phyloP scores from a whole-genome alignment of 2,329 filamentous ascomycete genomes.

The Alternaria sp. region DNA sequence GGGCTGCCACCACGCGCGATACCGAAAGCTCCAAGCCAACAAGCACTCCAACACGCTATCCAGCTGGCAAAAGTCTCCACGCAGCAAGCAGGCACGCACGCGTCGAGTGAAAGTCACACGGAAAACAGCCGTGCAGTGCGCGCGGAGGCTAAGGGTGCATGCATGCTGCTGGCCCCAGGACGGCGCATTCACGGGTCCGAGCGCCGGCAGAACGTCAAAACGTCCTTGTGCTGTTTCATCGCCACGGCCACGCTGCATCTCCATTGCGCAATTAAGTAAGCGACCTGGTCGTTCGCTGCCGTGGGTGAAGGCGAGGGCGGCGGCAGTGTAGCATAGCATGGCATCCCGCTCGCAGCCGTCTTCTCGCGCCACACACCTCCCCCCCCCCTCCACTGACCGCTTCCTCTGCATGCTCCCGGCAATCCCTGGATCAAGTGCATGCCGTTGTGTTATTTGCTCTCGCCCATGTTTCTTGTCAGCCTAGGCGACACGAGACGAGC shows the following conservation, averaged over 20 bases:
- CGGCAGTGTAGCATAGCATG: too few species aligned
- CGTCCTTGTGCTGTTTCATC: slow-evolving; percentile 15
- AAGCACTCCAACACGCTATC: slow-evolving; percentile 22
- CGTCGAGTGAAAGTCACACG: slow-evolving; percentile 25
- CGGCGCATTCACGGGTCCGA: slow-evolving; percentile 14
- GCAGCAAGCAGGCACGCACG: slow-evolving; percentile 20
- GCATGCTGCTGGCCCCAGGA: slow-evolving; percentile 13
- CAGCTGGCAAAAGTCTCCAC: slow-evolving; percentile 26
- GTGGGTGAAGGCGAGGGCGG: too few species aligned
- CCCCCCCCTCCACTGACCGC: slow-evolving; percentile 15
- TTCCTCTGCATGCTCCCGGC: slow-evolving; percentile 15
- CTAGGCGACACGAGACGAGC: slow-evolving; percentile 19
- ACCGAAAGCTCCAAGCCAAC: too few species aligned
- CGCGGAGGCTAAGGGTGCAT: slow-evolving; percentile 14
- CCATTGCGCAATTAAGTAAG: slow-evolving; percentile 15
- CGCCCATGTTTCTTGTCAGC: slow-evolving; percentile 23
- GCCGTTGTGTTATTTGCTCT: slow-evolving; percentile 10
- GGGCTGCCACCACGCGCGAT: too few species aligned
- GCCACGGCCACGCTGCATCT: not conserved
- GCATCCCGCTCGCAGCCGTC: too few species aligned
- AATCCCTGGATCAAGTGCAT: slow-evolving; percentile 15
- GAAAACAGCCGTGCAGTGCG: slow-evolving; percentile 23
- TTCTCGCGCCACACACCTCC: not conserved
- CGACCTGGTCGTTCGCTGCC: not conserved
- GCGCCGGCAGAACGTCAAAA: slow-evolving; percentile 21